phyloP scores from a whole-genome alignment of 768 basidiomycete genomes.

The Auriculariales sp. region DNA sequence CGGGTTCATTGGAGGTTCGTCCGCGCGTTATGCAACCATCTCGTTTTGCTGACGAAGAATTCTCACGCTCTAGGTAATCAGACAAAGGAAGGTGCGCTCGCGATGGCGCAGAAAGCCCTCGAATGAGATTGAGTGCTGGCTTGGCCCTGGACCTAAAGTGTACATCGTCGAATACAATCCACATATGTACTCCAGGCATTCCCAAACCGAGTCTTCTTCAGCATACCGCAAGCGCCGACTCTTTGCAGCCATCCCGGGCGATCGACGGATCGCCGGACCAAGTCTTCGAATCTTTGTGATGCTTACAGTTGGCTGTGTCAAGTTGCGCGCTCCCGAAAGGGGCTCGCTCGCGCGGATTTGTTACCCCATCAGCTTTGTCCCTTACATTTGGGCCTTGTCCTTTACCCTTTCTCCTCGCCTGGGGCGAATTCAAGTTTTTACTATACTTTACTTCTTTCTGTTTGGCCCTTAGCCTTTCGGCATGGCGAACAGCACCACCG shows the following conservation, averaged over 20 bases:
- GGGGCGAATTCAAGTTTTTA: not conserved
- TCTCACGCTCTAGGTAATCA: constrained; percentile 57
- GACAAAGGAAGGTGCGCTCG: constrained; percentile 76
- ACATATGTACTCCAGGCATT: not conserved
- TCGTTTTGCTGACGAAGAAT: constrained; percentile 1
- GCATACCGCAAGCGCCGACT: too few relatives aligned
- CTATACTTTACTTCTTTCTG: not conserved
- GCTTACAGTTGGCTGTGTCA: not conserved
- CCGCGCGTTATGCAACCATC: not conserved
- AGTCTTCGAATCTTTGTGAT: not conserved
- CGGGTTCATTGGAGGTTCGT: constrained; percentile 88
- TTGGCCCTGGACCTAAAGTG: not conserved
- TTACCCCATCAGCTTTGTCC: too few relatives aligned
- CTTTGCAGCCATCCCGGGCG: too few relatives aligned
- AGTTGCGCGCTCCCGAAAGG: too few relatives aligned
- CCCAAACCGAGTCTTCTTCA: not conserved
- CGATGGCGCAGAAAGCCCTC: constrained; percentile 61
- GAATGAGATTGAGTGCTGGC: not conserved
- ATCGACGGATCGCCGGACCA: too few relatives aligned
- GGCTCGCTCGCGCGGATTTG: too few relatives aligned
- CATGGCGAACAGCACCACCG: not conserved
- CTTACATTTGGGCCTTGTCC: too few relatives aligned
- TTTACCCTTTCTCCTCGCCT: not conserved
- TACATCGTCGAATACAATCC: not conserved
- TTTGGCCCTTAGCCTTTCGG: not conserved